Evolutionary conservation across 441 rosid genomes (phyloP).

Genomic region (Aleurites moluccanus): DNA sequence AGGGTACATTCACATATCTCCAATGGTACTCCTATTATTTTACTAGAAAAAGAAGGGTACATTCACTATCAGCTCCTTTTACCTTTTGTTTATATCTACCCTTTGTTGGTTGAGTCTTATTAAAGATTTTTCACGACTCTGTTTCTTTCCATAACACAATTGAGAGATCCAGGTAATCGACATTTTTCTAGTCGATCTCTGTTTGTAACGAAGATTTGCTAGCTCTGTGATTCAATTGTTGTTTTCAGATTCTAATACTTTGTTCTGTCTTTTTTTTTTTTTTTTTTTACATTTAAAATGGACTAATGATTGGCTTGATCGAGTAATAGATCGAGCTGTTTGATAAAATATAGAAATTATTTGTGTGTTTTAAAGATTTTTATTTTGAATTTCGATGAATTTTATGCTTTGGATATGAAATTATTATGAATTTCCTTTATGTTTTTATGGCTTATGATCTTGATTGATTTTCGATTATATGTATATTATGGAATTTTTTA

Average conservation of each 20-base stretch:
- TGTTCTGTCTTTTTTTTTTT: neutral
- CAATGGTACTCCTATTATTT: slow-evolving; percentile 30
- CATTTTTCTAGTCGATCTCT: neutral
- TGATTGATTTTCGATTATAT: neutral
- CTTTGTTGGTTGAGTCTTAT: too few relatives aligned
- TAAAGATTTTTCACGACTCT: neutral
- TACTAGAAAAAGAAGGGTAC: slow-evolving; percentile 11
- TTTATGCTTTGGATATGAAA: slow-evolving; percentile 36
- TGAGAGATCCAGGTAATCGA: slow-evolving; percentile 25
- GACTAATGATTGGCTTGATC: slow-evolving; percentile 22
- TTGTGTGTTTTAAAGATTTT: neutral
- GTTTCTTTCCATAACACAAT: neutral
- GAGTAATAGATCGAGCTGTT: slow-evolving; percentile 39
- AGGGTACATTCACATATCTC: too few relatives aligned
- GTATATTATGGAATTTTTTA: too few relatives aligned
- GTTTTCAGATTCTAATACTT: neutral
- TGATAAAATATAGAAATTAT: neutral
- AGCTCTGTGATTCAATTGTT: neutral
- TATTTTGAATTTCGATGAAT: slow-evolving; percentile 21
- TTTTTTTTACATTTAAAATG: too few relatives aligned
- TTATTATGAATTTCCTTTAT: slow-evolving; percentile 2
- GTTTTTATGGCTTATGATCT: neutral
- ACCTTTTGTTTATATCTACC: neutral
- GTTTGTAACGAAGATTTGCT: neutral
- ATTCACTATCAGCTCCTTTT: neutral